Base-by-base conservation (phyloP, 768 basidiomycete genomes). In the Boletus coccyginus region DNA sequence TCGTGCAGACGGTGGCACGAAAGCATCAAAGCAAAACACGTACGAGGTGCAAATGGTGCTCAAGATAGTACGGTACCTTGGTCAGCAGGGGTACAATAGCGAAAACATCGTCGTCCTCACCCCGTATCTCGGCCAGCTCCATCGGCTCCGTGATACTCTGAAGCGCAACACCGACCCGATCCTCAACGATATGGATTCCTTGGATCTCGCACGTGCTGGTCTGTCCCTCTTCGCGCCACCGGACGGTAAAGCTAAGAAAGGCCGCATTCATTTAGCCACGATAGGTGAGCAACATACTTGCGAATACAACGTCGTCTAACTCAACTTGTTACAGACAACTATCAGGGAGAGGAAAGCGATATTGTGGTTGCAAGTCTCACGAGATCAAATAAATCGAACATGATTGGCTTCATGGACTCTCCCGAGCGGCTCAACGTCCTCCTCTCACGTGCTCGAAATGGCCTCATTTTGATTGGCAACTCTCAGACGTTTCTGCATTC, bases 341-440 rank as follows among this genome's bases (percentile, higher is more conserved):
- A 87, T 57, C 87, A 89, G 60, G 87, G 87, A 11, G 87, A 89
- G 61, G 87, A 89, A 64, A 82, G 83, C 50, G 78, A 88, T 27
- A 83, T 90, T 48, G 85, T 89, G 21, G 71, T 89, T 27, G 74
- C 76, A 7, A 82, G 79, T 7, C 68, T 89, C 12, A 86, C 84
- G 0, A 66, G 87, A 41, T 86, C 86, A 62, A 88, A 89, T 56
- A 9, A 70, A 0, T 62, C 70, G 0, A 66, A 78, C 48, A 76
- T 82, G 56, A 88, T 89, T 35, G 87, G 88, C 0, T 89, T 89
- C 70, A 87, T 89, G 86, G 78, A 70, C 47, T 76, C 86, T 3
- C 82, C 84, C 0, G 84, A 89, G 68, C 81, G 88, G 11, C 71
- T 88, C 27, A 89, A 87, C 53, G 87, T 89, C 21, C 73, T 89